A percentile compares a stretch with the other conserved stretches of the same genome.
These are phyloP conservation scores for Nemania sp. DNA, from an alignment of 2,329 filamentous ascomycete genomes.

Conservation along the genomic window DNA sequence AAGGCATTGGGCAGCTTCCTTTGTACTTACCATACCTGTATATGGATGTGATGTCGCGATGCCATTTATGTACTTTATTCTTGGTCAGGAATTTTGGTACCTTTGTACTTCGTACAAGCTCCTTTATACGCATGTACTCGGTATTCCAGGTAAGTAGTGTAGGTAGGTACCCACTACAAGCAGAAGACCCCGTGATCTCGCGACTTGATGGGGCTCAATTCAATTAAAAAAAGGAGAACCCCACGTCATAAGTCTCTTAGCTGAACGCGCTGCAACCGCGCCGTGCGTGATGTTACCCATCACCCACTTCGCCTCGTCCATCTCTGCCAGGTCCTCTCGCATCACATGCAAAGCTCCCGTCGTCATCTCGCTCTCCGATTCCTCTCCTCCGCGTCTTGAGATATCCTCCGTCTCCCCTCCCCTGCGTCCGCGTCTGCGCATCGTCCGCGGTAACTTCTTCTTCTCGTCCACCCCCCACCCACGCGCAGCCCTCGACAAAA, in stretches of 20 bases:
- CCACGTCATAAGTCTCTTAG: conserved; percentile 14
- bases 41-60: too few species aligned
- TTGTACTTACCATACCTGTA: too few species aligned
- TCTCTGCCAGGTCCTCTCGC: neutral
- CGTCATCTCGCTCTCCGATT: neutral
- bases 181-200: conserved; percentile 28
- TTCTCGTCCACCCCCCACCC: neutral
- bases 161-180: neutral
- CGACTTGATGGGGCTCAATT: conserved; percentile 11
- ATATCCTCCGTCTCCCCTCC: too few species aligned
- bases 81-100: too few species aligned
- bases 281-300: neutral
- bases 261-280: conserved; percentile 9
- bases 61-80: too few species aligned
- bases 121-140: neutral
- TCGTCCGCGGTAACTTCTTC: too few species aligned
- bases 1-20: too few species aligned
- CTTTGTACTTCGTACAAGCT: too few species aligned
- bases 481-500: neutral
- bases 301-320: neutral
- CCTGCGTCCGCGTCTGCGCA: too few species aligned
- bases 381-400: neutral
- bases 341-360: neutral
- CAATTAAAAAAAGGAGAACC: conserved; percentile 8
- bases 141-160: neutral